These are phyloP conservation scores for Aphanomyces euteiches DNA, from an alignment of 352 stramenopile genomes.

Conservation along the genomic window DNA sequence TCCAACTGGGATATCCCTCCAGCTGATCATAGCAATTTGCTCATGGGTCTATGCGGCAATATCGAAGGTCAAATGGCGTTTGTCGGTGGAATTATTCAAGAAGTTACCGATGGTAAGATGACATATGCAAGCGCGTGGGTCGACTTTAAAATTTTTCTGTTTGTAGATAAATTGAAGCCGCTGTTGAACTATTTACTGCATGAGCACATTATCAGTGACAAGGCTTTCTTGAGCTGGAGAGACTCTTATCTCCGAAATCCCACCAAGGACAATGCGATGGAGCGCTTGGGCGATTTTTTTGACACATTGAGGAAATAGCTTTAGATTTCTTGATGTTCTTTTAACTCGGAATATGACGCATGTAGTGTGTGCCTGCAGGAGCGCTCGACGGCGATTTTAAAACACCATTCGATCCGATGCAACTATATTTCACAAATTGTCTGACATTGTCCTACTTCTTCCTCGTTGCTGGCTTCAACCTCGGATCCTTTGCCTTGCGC, in stretches of 20 bases:
- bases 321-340: neutral
- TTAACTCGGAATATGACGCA: neutral
- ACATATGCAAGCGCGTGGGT: conserved; percentile 1
- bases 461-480: conserved; percentile 12
- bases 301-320: conserved; percentile 42
- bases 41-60: conserved; percentile 66
- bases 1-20: conserved; percentile 40
- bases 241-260: conserved; percentile 49
- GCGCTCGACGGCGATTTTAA: too few species aligned
- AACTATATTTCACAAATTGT: too few species aligned
- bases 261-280: conserved; percentile 61
- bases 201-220: conserved; percentile 44
- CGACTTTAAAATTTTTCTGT: conserved; percentile 25
- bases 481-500: conserved; percentile 12
- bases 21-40: conserved; percentile 56
- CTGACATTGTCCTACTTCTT: conserved; percentile 4
- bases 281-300: conserved; percentile 66
- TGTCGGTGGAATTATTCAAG: conserved; percentile 68
- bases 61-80: conserved; percentile 59
- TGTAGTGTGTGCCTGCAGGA: neutral
- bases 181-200: conserved; percentile 68
- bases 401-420: too few species aligned
- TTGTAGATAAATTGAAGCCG: conserved; percentile 58
- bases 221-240: conserved; percentile 63
- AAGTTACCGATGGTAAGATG: conserved; percentile 17